phyloP scores from a whole-genome alignment of 2,329 filamentous ascomycete genomes.

The Shiraia bambusicola region DNA sequence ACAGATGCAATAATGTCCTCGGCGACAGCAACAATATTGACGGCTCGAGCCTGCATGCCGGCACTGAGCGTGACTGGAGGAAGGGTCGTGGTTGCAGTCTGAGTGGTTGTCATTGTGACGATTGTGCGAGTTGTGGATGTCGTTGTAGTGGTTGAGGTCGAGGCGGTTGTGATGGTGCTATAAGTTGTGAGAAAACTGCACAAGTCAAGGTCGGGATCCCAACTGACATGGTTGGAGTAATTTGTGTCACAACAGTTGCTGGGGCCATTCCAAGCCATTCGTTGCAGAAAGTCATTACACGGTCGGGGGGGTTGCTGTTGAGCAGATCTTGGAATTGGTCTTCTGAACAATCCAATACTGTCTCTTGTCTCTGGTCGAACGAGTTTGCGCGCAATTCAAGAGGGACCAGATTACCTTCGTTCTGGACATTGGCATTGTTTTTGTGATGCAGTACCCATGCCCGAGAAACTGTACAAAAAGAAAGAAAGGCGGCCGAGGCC shows the following conservation, averaged over 20 bases:
- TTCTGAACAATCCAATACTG: constrained; percentile 17
- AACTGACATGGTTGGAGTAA: constrained; percentile 29
- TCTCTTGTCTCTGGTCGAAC: constrained; percentile 20
- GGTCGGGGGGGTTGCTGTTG: constrained; percentile 9
- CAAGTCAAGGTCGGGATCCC: background rate
- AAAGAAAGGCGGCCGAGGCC: constrained; percentile 36
- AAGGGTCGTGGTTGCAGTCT: constrained; percentile 23
- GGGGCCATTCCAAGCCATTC: constrained; percentile 30
- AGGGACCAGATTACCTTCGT: constrained; percentile 6
- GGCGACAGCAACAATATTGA: constrained; percentile 22
- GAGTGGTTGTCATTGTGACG: constrained; percentile 24
- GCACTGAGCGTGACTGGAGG: constrained; percentile 7
- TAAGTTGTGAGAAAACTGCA: constrained; percentile 7
- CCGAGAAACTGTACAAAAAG: constrained; percentile 23
- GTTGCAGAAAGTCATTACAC: constrained; percentile 30
- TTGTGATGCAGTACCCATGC: constrained; percentile 22
- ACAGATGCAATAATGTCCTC: constrained; percentile 25
- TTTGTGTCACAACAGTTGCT: constrained; percentile 21
- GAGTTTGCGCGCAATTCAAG: constrained; percentile 4
- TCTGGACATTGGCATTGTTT: constrained; percentile 5
- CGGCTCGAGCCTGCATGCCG: constrained; percentile 7
- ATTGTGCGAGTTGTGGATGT: constrained; percentile 19
- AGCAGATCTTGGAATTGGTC: constrained; percentile 21
- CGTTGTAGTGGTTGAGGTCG: constrained; percentile 18
- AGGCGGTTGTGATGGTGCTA: constrained; percentile 23